Conservation (phyloP, 345 rosid genomes). For the Capsella bursapastoris region DNA sequence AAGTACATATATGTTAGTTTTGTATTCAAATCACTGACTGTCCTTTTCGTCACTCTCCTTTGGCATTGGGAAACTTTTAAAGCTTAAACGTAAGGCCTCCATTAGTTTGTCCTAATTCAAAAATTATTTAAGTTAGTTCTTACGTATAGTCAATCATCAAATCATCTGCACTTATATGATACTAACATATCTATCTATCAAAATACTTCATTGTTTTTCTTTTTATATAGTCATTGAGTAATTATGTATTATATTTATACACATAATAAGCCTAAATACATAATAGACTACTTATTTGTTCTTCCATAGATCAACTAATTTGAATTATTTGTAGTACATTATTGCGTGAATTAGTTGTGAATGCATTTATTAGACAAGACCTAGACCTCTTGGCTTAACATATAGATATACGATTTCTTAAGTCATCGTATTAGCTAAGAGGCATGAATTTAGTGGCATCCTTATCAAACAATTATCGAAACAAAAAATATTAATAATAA, state of each 20-base stretch:
- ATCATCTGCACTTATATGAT: background rate
- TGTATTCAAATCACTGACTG: constrained; percentile 8
- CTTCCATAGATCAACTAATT: background rate
- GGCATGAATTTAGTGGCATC: constrained; percentile 34
- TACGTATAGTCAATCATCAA: constrained; percentile 33
- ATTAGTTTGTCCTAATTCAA: constrained; percentile 12
- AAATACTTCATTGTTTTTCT: constrained; percentile 1
- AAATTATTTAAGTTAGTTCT: constrained; percentile 26
- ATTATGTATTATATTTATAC: background rate
- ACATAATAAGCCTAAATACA: background rate
- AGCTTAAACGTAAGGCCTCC: constrained; percentile 19
- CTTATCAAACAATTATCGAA: constrained; percentile 30
- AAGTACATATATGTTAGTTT: constrained; percentile 15
- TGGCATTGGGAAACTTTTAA: constrained; percentile 17
- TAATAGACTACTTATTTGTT: constrained; percentile 14
- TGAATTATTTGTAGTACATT: constrained; percentile 22
- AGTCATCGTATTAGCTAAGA: constrained; percentile 9
- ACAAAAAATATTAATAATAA: background rate
- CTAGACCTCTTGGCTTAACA: constrained; percentile 22
- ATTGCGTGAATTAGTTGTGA: constrained; percentile 33
- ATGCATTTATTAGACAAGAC: constrained; percentile 41
- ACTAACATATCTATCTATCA: background rate
- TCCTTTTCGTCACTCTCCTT: constrained; percentile 29
- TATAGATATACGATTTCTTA: background rate
- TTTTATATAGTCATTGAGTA: background rate